Conservation (phyloP, 2,329 filamentous ascomycete species). For the Fusarium hostae region DNA sequence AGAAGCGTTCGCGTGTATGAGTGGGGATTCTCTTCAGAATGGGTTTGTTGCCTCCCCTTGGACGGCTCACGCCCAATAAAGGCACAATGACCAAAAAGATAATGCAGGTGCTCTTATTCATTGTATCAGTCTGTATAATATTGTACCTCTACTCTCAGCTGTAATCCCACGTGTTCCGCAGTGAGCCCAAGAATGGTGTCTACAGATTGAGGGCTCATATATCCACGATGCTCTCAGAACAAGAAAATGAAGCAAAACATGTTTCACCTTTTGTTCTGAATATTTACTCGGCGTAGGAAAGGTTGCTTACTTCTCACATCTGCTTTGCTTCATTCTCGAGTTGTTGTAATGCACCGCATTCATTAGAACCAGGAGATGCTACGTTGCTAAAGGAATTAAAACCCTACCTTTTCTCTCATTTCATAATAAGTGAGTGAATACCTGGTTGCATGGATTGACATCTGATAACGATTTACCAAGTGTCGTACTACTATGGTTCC, state of each 20-base stretch:
- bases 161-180: not conserved
- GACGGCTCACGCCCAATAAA: not conserved
- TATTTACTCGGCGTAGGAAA: not conserved
- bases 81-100: too few relatives aligned
- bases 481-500: not conserved
- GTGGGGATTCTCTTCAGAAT: not conserved
- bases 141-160: not conserved
- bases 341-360: accelerated
- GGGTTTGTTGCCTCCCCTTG: too few relatives aligned
- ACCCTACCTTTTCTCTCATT: not conserved
- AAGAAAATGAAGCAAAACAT: not conserved
- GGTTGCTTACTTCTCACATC: too few relatives aligned
- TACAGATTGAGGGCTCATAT: not conserved
- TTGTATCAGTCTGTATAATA: not conserved
- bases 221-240: not conserved
- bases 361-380: too few relatives aligned
- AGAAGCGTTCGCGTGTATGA: not conserved
- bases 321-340: not conserved
- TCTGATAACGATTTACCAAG: not conserved
- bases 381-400: too few relatives aligned
- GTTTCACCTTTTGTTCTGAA: not conserved
- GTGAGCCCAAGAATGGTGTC: not conserved
- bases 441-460: not conserved
- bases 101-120: accelerated
- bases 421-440: not conserved